Base-by-base conservation (phyloP, 805 yeast species). In the Candida schatavii region DNA sequence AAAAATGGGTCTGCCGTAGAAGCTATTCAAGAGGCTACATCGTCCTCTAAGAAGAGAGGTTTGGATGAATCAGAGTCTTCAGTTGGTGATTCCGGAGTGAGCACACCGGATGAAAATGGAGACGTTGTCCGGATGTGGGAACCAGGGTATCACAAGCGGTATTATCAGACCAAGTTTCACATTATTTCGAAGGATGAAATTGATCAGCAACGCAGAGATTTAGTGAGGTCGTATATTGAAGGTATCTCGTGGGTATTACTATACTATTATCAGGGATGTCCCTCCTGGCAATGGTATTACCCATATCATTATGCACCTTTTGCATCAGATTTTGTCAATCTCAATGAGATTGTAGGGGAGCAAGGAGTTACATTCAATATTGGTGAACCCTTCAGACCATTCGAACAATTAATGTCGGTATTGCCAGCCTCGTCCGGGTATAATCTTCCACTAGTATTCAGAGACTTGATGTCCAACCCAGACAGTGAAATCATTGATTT, bases 221-320 rank as follows among this genome's bases (percentile, higher is more conserved):
- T 93, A 55, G 88, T 83, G 0, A 68, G 70, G 41, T 76, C 81
- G 37, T 93, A 93, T 56, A 75, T 93, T 42, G 97, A 91, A 62
- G 99, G 99, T 47, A 85, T 93, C 3, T 81, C 96, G n/a, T 93
- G 99, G 99, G 96, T 84, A 1, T 70, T 93, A 48, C 65, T 88
- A 41, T 93, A 93, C 61, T 93, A 93, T 65, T 91, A 88, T 62
- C 98, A 93, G 63, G 98, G 97, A 2, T 91, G 98, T 66, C 96
- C 96, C 0, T 91, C 98, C 0, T 93, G 99, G 99, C 83, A 83
- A 42, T 93, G 99, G 99, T 93, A 80, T 62, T 93, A 84, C 55
- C 99, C 98, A 0, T 91, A 83, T 59, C 98, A 93, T 58, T 95
- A 93, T 66, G 98, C 99, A 0, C 99, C 99, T 18, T 90, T 93